A percentile compares a stretch with the other conserved stretches of the same genome.
These are phyloP conservation scores for Coemansia sp. DNA, from an alignment of 192 early-diverging fungal species.

Conservation along the genomic window DNA sequence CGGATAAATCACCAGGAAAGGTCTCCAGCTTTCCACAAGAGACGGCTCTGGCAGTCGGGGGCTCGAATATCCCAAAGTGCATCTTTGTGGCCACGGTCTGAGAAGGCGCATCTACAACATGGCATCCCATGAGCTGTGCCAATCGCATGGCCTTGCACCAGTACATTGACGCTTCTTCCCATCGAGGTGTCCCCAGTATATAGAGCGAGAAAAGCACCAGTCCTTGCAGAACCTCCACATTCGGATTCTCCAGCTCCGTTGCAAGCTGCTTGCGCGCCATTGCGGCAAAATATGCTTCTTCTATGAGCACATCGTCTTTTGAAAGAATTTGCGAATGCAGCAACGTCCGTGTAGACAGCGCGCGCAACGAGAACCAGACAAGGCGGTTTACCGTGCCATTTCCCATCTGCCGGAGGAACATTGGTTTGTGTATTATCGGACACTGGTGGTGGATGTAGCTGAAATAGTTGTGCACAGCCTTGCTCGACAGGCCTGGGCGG, in stretches of 20 bases:
- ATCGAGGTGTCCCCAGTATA: constrained; percentile 42
- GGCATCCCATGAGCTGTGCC: constrained; percentile 49
- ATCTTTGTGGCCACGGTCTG: constrained; percentile 43
- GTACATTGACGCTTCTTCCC: constrained; percentile 55
- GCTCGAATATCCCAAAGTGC: constrained; percentile 53
- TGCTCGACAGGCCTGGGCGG: constrained; percentile 23
- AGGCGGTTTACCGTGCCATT: constrained; percentile 49
- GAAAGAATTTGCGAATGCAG: constrained; percentile 28
- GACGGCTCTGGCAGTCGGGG: constrained; percentile 16
- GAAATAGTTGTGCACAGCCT: constrained; percentile 49
- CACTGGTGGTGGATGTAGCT: constrained; percentile 52
- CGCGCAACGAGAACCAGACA: constrained; percentile 51
- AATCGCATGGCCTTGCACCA: constrained; percentile 54
- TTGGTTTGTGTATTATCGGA: constrained; percentile 54
- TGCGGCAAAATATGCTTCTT: constrained; percentile 45
- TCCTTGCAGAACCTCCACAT: constrained; percentile 44
- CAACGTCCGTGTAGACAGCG: constrained; percentile 39
- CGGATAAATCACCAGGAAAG: constrained; percentile 44
- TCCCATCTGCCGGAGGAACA: constrained; percentile 37
- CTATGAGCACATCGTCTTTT: constrained; percentile 31
- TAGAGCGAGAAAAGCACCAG: constrained; percentile 45
- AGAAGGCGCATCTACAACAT: constrained; percentile 49
- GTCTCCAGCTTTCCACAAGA: constrained; percentile 29
- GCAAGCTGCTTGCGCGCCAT: constrained; percentile 30
- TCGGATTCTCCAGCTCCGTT: constrained; percentile 28